Evolutionary conservation across 2,329 filamentous ascomycete genomes (phyloP), one percentile per base, ranked within the genome.

Genomic region (Phoma sp.): DNA sequence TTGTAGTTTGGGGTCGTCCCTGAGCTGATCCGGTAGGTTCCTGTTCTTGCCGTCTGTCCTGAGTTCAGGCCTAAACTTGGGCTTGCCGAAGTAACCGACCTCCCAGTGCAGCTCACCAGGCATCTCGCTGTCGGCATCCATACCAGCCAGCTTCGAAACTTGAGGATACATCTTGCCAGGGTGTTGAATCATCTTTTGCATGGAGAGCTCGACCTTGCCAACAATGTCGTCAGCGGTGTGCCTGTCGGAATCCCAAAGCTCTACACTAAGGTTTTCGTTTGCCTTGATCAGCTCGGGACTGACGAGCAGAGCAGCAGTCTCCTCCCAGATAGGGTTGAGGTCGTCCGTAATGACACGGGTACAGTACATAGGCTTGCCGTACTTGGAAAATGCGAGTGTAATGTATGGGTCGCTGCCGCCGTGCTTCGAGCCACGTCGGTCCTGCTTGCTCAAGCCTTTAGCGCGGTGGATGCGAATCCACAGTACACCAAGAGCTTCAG

Each of bases 341-440:
- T 97, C 90, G 68, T 98, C 93, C 46, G 93, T 92, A 60, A 98
- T 97, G 45, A 98, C 93, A 40, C 95, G 87, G 1, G 95, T 98
- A 75, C 93, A 97, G 76, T 96, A 98, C 85, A 96, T 96, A 1
- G 93, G 93, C 77, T 99, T 99, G 51, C 90, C 91, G 65, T 97
- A 98, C 74, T 98, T 97, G 67, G 91, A 96, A 80, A 96, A 98
- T 33, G 90, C 89, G 29, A 98, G 83, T 26, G 93, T 97, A 71
- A 98, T 96, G 74, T 98, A 98, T 0, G 93, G 92, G 65, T 99
- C 95, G 43, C 91, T 96, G 37, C 93, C 93, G 28, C 95, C 93
- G 15, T 92, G 90, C 46, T 88, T 84, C 67, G 87, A 93, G 33
- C 92, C 93, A 53, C 91, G 87, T 47, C 77, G 81, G 71, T 99